Percentiles rank a stretch among this genome's conserved stretches.
phyloP scores from a whole-genome alignment of 495 filamentous ascomycete species.

The Penicillium lividum region DNA sequence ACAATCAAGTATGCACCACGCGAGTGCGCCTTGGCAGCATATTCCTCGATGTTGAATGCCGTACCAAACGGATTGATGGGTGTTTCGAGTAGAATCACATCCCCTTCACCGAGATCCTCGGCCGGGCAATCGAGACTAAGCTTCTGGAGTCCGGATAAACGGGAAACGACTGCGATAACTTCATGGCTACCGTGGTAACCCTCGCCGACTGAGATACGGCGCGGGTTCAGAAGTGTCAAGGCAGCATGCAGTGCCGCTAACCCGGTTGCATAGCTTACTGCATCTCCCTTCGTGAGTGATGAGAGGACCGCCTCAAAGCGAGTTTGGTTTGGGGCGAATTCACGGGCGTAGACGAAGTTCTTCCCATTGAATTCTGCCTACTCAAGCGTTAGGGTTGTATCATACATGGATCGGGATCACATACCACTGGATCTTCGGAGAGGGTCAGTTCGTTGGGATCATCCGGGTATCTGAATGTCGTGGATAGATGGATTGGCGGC shows the following conservation, averaged over 20 bases:
- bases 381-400: background rate
- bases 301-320: slow-evolving; percentile 78
- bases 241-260: slow-evolving; percentile 81
- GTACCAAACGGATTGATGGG: slow-evolving; percentile 82
- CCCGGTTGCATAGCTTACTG: slow-evolving; percentile 74
- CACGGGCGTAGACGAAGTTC: slow-evolving; percentile 69
- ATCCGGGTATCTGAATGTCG: slow-evolving; percentile 73
- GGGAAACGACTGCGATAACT: slow-evolving; percentile 63
- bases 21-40: slow-evolving; percentile 65
- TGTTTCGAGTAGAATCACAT: slow-evolving; percentile 84
- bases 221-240: slow-evolving; percentile 70
- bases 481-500: slow-evolving; percentile 79
- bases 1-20: slow-evolving; percentile 72
- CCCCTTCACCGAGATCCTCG: slow-evolving; percentile 60
- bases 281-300: slow-evolving; percentile 62
- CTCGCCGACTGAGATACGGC: slow-evolving; percentile 67
- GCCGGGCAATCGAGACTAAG: slow-evolving; percentile 58
- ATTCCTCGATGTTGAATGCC: slow-evolving; percentile 64
- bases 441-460: slow-evolving; percentile 61
- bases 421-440: slow-evolving; percentile 33
- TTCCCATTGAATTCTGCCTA: slow-evolving; percentile 34
- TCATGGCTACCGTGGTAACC: slow-evolving; percentile 91
- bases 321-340: slow-evolving; percentile 68
- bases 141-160: slow-evolving; percentile 64
- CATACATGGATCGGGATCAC: background rate